Conservation (phyloP, 2,329 filamentous ascomycete species). For the Arthroderma uncinatum region DNA sequence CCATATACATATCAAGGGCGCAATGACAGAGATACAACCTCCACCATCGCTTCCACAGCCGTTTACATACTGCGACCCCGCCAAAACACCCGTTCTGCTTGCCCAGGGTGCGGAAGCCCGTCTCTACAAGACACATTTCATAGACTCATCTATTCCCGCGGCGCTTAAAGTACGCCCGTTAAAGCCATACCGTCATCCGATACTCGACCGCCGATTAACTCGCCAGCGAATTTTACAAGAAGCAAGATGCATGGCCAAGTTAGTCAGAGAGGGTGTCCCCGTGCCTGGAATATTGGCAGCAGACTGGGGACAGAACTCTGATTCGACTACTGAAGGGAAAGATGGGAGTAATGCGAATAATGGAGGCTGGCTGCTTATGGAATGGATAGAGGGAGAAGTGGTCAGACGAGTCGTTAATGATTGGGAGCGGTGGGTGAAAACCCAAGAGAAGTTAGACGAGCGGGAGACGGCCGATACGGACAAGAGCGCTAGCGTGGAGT, state of each 20-base stretch:
- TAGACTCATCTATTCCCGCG: conserved; percentile 54
- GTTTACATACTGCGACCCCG: conserved; percentile 50
- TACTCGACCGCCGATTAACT: conserved; percentile 77
- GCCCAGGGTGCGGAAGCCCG: conserved; percentile 93
- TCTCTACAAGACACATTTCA: conserved; percentile 76
- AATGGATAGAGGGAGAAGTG: conserved; percentile 68
- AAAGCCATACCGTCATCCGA: conserved; percentile 85
- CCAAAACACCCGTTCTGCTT: conserved; percentile 54
- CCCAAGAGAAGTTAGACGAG: conserved; percentile 15
- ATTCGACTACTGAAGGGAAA: conserved; percentile 32
- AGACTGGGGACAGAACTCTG: conserved; percentile 43
- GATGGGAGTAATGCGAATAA: conserved; percentile 47
- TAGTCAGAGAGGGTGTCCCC: conserved; percentile 62
- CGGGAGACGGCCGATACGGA: conserved; percentile 14
- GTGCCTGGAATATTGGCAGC: conserved; percentile 71
- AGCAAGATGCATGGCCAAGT: conserved; percentile 70
- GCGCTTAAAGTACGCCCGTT: conserved; percentile 84
- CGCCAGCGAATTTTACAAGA: conserved; percentile 79
- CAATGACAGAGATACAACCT: conserved; percentile 22
- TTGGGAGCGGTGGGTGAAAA: conserved; percentile 47
- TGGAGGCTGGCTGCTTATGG: conserved; percentile 66
- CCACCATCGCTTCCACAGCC: conserved; percentile 47
- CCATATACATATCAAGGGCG: background rate
- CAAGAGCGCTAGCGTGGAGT: conserved; percentile 21
- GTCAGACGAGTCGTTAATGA: conserved; percentile 59